phyloP scores from a whole-genome alignment of 2,329 filamentous ascomycete species.

The Periconia sp. region DNA sequence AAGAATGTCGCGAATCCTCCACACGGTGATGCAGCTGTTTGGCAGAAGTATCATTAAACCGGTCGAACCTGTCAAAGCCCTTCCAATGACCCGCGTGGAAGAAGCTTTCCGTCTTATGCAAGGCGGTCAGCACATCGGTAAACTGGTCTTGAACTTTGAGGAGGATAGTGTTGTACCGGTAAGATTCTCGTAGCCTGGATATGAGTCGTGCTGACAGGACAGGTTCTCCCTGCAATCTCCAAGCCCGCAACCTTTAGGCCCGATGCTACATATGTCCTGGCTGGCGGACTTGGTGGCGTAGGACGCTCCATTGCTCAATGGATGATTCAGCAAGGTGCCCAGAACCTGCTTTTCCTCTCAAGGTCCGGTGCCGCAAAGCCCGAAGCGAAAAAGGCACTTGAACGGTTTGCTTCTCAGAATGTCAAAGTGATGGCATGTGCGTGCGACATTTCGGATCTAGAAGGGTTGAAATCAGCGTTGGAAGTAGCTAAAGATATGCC shows the following conservation, averaged over 20 bases:
- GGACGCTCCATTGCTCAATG: neutral
- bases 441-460: neutral
- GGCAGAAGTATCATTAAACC: neutral
- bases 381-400: neutral
- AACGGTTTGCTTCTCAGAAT: neutral
- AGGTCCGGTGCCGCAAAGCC: neutral
- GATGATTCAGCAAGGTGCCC: neutral
- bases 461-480: neutral
- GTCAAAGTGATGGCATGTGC: neutral
- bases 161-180: neutral
- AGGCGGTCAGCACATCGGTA: slow-evolving; percentile 8
- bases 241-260: neutral
- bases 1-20: neutral
- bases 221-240: neutral
- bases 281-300: neutral
- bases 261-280: neutral
- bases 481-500: neutral
- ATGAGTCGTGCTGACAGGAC: neutral
- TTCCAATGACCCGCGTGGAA: neutral
- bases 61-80: neutral
- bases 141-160: neutral
- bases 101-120: slow-evolving; percentile 15
- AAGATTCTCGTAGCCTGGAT: neutral
- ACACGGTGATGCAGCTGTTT: neutral
- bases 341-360: neutral